These are phyloP conservation scores for Ophiosphaerella korrae DNA, from an alignment of 2,329 filamentous ascomycete genomes.

Conservation along the genomic window DNA sequence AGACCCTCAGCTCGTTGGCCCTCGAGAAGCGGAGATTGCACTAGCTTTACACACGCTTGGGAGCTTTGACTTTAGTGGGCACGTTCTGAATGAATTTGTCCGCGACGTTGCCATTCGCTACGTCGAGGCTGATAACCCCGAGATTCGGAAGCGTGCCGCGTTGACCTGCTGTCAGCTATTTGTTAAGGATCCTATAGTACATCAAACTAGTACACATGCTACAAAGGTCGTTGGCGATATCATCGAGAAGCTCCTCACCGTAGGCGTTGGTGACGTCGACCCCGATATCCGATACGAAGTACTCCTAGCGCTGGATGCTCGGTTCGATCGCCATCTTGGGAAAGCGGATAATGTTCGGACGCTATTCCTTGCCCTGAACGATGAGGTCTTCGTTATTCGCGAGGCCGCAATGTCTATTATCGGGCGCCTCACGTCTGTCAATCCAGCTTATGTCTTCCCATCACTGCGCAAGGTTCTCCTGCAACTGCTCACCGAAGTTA, in stretches of 20 bases:
- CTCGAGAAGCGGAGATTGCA: constrained; percentile 83
- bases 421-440: constrained; percentile 85
- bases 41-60: constrained; percentile 92
- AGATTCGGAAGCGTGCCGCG: constrained; percentile 91
- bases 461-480: constrained; percentile 93
- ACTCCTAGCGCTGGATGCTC: constrained; percentile 83
- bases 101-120: constrained; percentile 98
- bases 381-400: constrained; percentile 89
- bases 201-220: constrained; percentile 95
- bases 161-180: constrained; percentile 98
- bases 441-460: constrained; percentile 97
- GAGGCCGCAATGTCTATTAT: constrained; percentile 97
- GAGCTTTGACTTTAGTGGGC: constrained; percentile 90
- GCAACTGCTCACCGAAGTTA: constrained; percentile 92
- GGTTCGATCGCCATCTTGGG: constrained; percentile 95
- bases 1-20: constrained; percentile 80
- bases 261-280: constrained; percentile 89
- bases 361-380: constrained; percentile 92
- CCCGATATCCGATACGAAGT: constrained; percentile 88
- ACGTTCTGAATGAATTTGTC: constrained; percentile 97
- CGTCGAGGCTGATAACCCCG: constrained; percentile 92
- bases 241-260: constrained; percentile 93
- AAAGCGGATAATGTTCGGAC: constrained; percentile 97
- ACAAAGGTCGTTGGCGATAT: constrained; percentile 97
- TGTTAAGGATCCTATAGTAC: constrained; percentile 94